Percentiles rank a stretch among this genome's conserved stretches.
These are phyloP conservation scores for Tolypocladium amazonense DNA, from an alignment of 2,329 filamentous ascomycete genomes.

Conservation along the genomic window DNA sequence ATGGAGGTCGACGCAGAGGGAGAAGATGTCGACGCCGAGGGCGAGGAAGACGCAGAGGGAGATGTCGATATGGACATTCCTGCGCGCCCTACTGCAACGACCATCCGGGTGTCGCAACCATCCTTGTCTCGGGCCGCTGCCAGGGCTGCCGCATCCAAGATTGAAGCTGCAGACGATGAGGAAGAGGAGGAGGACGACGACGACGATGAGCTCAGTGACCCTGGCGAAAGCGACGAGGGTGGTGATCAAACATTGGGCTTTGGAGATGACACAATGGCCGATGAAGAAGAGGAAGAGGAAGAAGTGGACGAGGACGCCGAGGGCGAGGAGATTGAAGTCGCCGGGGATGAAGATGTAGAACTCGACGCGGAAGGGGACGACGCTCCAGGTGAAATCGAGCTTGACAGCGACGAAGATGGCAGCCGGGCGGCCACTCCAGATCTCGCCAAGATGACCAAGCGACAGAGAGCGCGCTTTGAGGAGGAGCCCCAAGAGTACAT, in stretches of 20 bases:
- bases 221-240: constrained; percentile 36
- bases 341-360: constrained; percentile 29
- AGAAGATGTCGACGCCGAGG: constrained; percentile 34
- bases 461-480: constrained; percentile 49
- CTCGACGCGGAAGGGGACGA: constrained; percentile 29
- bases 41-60: constrained; percentile 33
- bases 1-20: constrained; percentile 35
- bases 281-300: constrained; percentile 27
- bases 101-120: constrained; percentile 38
- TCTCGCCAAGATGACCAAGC: constrained; percentile 49
- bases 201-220: constrained; percentile 45
- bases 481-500: constrained; percentile 43
- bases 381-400: constrained; percentile 24
- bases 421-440: constrained; percentile 42
- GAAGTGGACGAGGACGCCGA: constrained; percentile 26
- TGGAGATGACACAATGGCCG: constrained; percentile 34
- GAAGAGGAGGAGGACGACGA: constrained; percentile 40
- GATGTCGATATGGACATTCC: constrained; percentile 35
- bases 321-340: constrained; percentile 32
- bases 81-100: constrained; percentile 18
- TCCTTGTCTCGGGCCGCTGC: constrained; percentile 22
- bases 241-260: constrained; percentile 25
- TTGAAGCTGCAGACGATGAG: constrained; percentile 30
- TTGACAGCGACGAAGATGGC: constrained; percentile 32
- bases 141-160: constrained; percentile 20